These are phyloP conservation scores for Cornus kousa DNA, from an alignment of 148 eudicot species.

Conservation along the genomic window DNA sequence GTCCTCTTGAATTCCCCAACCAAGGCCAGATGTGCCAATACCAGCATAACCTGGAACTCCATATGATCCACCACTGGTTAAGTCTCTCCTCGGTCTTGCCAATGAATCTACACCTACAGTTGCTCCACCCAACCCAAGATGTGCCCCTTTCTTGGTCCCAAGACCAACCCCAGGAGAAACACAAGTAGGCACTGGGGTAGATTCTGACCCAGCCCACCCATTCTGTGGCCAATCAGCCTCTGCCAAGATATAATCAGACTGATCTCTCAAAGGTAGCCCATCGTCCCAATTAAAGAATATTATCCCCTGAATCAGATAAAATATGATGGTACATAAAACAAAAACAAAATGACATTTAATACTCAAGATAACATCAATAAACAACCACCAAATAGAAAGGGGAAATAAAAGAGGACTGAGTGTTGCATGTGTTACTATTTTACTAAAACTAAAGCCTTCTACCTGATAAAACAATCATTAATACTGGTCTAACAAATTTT, in stretches of 20 bases:
- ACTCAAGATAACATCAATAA: neutral
- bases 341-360: neutral
- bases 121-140: constrained; percentile 87
- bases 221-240: constrained; percentile 92
- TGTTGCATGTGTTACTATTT: too few species aligned
- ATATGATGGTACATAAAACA: neutral
- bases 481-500: too few species aligned
- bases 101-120: constrained; percentile 55
- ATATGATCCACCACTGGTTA: constrained; percentile 63
- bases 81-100: constrained; percentile 50
- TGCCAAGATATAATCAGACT: constrained; percentile 70
- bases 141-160: constrained; percentile 60
- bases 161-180: constrained; percentile 82
- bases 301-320: constrained; percentile 63
- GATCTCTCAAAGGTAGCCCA: constrained; percentile 36
- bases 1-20: constrained; percentile 87
- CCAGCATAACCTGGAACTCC: constrained; percentile 80
- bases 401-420: too few species aligned
- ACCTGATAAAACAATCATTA: too few species aligned
- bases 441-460: too few species aligned
- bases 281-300: constrained; percentile 74
- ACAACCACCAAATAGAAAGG: neutral
- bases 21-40: constrained; percentile 65
- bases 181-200: constrained; percentile 75
- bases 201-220: constrained; percentile 87